These are phyloP conservation scores for Candida ponderosae DNA, from an alignment of 805 yeast genomes.

Conservation along the genomic window DNA sequence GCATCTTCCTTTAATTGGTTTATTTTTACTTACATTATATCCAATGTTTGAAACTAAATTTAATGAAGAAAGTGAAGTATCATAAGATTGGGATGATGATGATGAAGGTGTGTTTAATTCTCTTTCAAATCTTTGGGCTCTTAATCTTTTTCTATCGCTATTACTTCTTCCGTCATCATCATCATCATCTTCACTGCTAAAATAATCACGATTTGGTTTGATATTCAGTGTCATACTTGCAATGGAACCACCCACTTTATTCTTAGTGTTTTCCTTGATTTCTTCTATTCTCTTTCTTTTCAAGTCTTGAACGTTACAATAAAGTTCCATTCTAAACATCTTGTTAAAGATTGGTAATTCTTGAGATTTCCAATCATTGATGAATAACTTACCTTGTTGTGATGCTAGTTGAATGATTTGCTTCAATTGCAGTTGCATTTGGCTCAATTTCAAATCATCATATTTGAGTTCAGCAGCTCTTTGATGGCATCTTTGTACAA, in stretches of 20 bases:
- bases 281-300: neutral
- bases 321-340: slow-evolving; percentile 7
- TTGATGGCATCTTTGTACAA: slow-evolving; percentile 15
- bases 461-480: slow-evolving; percentile 10
- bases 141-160: slow-evolving; percentile 22
- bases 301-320: slow-evolving; percentile 6
- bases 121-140: slow-evolving; percentile 28
- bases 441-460: slow-evolving; percentile 5
- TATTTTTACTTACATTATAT: slow-evolving; percentile 23
- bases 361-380: slow-evolving; percentile 21
- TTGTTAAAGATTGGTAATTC: slow-evolving; percentile 14
- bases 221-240: neutral
- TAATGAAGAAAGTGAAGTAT: slow-evolving; percentile 19
- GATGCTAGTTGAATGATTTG: slow-evolving; percentile 19
- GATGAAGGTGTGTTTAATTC: slow-evolving; percentile 10
- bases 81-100: slow-evolving; percentile 11
- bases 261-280: neutral
- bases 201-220: neutral
- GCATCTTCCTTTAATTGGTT: slow-evolving; percentile 54
- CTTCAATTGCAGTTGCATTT: slow-evolving; percentile 18
- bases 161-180: slow-evolving; percentile 3
- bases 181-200: slow-evolving; percentile 5
- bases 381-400: slow-evolving; percentile 14
- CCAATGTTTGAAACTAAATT: slow-evolving; percentile 18
- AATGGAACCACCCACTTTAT: neutral